Evolutionary conservation across 345 rosid species (phyloP).

Genomic region (Bruguiera parviflora): DNA sequence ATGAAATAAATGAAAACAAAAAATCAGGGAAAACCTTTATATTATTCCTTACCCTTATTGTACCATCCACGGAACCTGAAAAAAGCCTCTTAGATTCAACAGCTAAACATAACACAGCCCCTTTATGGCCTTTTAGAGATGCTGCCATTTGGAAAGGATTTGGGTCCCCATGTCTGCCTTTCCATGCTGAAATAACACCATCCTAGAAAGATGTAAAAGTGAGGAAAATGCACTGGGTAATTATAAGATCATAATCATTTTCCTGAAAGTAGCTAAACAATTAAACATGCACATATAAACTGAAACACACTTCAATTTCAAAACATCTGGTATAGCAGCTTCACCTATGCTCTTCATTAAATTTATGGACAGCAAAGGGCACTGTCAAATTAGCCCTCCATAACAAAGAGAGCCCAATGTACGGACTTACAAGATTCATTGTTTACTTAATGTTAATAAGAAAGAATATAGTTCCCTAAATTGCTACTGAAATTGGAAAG

Average conservation of each 20-base stretch:
- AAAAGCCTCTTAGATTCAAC: constrained; percentile 34
- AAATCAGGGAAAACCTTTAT: background rate
- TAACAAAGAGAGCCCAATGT: background rate
- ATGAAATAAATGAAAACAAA: background rate
- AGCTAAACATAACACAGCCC: constrained; percentile 35
- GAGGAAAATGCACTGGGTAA: background rate
- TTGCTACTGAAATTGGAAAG: background rate
- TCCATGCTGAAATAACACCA: constrained; percentile 54
- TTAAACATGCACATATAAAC: too few relatives aligned
- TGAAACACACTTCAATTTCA: background rate
- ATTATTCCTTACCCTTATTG: constrained; percentile 39
- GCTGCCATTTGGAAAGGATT: constrained; percentile 35
- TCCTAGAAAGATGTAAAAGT: constrained; percentile 27
- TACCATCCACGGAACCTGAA: constrained; percentile 48
- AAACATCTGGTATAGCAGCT: background rate
- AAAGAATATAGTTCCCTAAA: background rate
- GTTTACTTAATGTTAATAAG: background rate
- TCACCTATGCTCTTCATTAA: background rate
- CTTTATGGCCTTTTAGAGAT: constrained; percentile 36
- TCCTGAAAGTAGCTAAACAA: too few relatives aligned
- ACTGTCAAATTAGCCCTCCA: too few relatives aligned
- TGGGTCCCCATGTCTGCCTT: constrained; percentile 25
- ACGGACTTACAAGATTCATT: background rate
- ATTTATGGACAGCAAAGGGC: background rate
- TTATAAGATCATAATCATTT: background rate